Conservation (phyloP, 352 stramenopile species). For the Phytophthora idaei region DNA sequence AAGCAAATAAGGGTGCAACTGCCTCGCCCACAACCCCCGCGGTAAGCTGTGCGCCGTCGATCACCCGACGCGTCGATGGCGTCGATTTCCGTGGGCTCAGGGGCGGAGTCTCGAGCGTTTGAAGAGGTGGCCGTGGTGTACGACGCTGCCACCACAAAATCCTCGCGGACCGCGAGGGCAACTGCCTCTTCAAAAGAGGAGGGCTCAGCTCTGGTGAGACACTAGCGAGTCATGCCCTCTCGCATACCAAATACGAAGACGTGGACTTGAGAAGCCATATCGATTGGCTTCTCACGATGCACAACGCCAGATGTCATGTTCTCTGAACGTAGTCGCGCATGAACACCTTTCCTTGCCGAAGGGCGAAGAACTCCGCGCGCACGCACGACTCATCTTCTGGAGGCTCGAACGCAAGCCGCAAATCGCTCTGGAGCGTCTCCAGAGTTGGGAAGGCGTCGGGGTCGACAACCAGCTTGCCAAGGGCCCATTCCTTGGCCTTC, state of each 20-base stretch:
- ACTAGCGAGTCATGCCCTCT: conserved; percentile 13
- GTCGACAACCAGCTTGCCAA: no score
- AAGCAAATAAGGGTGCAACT: neutral
- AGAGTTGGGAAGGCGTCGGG: no score
- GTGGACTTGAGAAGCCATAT: conserved; percentile 16
- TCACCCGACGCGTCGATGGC: neutral
- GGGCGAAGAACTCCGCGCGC: conserved; percentile 11
- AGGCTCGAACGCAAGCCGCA: neutral
- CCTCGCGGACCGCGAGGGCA: no score
- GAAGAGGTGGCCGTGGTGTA: neutral
- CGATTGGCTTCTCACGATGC: conserved; percentile 9
- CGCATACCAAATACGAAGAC: conserved; percentile 27
- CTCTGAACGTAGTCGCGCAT: conserved; percentile 3
- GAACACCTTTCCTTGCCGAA: neutral
- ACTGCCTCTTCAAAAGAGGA: no score
- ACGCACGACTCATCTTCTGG: neutral
- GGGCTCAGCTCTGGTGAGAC: conserved; percentile 3
- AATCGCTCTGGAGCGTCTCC: no score
- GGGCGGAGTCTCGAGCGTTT: neutral
- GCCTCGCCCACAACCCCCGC: neutral
- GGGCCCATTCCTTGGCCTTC: no score
- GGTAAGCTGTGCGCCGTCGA: neutral
- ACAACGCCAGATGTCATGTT: neutral
- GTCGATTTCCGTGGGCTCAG: neutral
- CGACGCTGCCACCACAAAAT: no score